Conservation (phyloP, 768 basidiomycete genomes). For the Trametes elegans region DNA sequence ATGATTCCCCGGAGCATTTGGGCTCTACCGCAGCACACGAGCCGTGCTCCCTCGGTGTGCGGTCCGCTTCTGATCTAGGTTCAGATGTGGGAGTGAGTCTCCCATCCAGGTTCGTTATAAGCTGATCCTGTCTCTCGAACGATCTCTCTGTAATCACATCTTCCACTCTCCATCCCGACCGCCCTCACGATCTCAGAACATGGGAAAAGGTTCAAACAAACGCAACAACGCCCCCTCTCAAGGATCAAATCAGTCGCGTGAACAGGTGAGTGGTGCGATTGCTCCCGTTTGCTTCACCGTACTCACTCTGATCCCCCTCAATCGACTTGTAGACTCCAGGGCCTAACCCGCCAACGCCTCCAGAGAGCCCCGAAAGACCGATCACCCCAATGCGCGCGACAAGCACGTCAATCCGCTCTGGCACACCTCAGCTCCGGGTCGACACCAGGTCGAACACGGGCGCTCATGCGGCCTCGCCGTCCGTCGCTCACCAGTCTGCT, state of each 20-base stretch:
- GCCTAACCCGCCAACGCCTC: neutral
- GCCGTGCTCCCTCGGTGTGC: neutral
- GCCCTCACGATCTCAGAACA: too few relatives aligned
- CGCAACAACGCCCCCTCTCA: too few relatives aligned
- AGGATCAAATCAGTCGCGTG: too few relatives aligned
- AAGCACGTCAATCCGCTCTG: neutral
- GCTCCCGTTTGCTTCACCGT: too few relatives aligned
- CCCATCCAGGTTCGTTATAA: neutral
- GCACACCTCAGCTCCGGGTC: neutral
- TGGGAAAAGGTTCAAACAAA: too few relatives aligned
- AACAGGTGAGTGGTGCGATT: too few relatives aligned
- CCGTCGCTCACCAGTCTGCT: too few relatives aligned
- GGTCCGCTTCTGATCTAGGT: neutral
- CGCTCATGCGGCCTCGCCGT: too few relatives aligned
- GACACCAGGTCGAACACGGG: too few relatives aligned
- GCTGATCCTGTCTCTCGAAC: neutral
- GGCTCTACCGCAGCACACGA: constrained; percentile 14
- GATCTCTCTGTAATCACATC: neutral
- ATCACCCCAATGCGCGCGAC: neutral
- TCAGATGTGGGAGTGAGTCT: neutral
- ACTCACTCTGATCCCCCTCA: too few relatives aligned
- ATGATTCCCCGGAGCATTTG: neutral
- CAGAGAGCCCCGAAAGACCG: neutral
- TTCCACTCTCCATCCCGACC: too few relatives aligned
- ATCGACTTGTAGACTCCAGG: neutral